A percentile compares a stretch with the other conserved stretches of the same genome.
Evolutionary conservation across 805 yeast species (phyloP).

Genomic region (Pichia phayaonensis): DNA sequence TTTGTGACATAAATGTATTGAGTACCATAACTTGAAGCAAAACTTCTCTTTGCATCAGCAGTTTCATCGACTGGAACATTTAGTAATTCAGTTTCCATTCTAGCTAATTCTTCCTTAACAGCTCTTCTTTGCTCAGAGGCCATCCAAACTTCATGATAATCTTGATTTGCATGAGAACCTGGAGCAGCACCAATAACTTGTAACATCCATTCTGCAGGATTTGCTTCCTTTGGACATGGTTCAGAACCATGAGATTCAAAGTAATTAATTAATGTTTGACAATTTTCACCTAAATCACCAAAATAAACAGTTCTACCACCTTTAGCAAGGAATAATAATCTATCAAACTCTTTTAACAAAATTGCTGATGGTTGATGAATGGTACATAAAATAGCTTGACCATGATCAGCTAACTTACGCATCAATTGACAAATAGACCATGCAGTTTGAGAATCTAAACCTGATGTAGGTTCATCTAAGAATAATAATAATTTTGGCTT

Average conservation of each 20-base stretch:
- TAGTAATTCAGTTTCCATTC: slow-evolving; percentile 54
- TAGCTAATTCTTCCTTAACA: slow-evolving; percentile 50
- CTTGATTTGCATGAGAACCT: slow-evolving; percentile 65
- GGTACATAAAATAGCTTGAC: slow-evolving; percentile 56
- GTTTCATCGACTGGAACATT: slow-evolving; percentile 28
- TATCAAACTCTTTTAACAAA: slow-evolving; percentile 68
- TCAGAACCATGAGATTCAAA: slow-evolving; percentile 61
- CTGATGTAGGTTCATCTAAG: slow-evolving; percentile 57
- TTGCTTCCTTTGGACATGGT: slow-evolving; percentile 59
- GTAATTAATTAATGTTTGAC: slow-evolving; percentile 47
- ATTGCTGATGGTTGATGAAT: slow-evolving; percentile 85
- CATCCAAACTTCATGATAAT: slow-evolving; percentile 72
- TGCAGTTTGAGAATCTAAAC: slow-evolving; percentile 53
- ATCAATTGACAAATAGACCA: slow-evolving; percentile 51
- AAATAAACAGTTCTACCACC: slow-evolving; percentile 74
- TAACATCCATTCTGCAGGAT: slow-evolving; percentile 91
- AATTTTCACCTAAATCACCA: slow-evolving; percentile 62
- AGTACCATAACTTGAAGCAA: slow-evolving; percentile 36
- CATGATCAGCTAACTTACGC: slow-evolving; percentile 43
- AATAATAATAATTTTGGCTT: slow-evolving; percentile 46
- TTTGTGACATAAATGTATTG: slow-evolving; percentile 40
- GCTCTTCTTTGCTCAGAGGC: slow-evolving; percentile 54
- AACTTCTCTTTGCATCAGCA: slow-evolving; percentile 30
- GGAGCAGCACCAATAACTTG: slow-evolving; percentile 81
- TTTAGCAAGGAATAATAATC: slow-evolving; percentile 57